Percentiles rank a stretch among this genome's conserved stretches.
Conservation (phyloP, 352 stramenopile species). For the Phytophthora pini region DNA sequence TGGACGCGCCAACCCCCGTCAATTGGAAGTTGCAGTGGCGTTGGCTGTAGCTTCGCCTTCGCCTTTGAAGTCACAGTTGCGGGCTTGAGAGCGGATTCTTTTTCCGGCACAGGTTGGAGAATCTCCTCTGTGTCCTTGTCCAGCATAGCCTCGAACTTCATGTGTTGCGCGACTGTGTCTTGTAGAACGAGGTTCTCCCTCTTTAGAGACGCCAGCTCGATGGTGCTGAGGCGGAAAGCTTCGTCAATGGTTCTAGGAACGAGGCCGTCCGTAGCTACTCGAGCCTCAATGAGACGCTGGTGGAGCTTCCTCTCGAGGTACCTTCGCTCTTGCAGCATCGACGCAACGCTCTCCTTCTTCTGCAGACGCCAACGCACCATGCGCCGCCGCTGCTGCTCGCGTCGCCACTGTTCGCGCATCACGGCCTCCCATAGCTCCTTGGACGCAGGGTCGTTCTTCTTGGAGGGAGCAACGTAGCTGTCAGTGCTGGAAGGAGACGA, state of each 20-base stretch:
- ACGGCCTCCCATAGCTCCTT: too few species aligned
- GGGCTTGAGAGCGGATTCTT: too few species aligned
- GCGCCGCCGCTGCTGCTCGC: background rate
- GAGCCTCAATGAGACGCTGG: background rate
- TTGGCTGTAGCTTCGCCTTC: too few species aligned
- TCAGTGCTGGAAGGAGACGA: too few species aligned
- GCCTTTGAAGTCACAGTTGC: too few species aligned
- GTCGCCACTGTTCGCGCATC: background rate
- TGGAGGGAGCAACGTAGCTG: too few species aligned
- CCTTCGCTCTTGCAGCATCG: background rate
- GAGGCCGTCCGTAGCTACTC: background rate
- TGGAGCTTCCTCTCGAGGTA: background rate
- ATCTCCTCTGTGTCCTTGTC: too few species aligned
- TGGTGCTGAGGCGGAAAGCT: background rate
- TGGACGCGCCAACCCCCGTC: slow-evolving; percentile 5
- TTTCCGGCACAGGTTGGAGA: too few species aligned
- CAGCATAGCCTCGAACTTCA: too few species aligned
- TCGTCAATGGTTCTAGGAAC: background rate
- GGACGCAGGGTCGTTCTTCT: too few species aligned
- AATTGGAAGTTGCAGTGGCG: too few species aligned
- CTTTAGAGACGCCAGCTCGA: background rate
- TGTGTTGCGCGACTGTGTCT: background rate
- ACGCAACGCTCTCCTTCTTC: background rate
- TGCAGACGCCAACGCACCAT: background rate
- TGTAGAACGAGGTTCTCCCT: background rate